Percentiles rank a stretch among this genome's conserved stretches.
Conservation (phyloP, 495 filamentous ascomycete species). For the Terfezia claveryi region DNA sequence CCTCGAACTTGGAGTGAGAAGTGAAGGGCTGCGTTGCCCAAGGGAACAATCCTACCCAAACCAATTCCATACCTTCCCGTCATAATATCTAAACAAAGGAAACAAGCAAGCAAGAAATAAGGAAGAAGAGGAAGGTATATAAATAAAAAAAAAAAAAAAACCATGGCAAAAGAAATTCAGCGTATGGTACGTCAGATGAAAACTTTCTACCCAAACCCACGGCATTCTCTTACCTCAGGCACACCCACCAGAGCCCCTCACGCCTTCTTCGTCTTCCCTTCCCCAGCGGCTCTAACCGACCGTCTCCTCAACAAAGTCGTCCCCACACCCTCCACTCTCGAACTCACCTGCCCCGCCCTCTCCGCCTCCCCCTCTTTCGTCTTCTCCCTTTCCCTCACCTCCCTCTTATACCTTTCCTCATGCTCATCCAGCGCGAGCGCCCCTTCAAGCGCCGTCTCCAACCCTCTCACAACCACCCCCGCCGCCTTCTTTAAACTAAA, state of each 20-base stretch:
- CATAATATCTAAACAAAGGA: conserved; percentile 1
- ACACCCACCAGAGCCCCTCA: background rate
- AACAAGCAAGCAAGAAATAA: conserved; percentile 3
- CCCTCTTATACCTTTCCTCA: background rate
- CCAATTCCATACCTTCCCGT: too few species aligned
- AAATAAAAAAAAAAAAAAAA: conserved; percentile 10
- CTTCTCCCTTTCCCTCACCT: conserved; percentile 1
- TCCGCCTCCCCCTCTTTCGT: background rate
- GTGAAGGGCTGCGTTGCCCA: too few species aligned
- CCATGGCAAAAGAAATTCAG: background rate
- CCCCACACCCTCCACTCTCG: background rate
- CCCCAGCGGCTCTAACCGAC: conserved; percentile 1
- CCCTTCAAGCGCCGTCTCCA: conserved; percentile 15
- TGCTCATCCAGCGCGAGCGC: background rate
- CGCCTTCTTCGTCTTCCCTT: background rate
- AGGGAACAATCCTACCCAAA: too few species aligned
- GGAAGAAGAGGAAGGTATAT: conserved; percentile 3
- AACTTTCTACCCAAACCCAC: background rate
- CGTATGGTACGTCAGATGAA: background rate
- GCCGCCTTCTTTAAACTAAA: conserved; percentile 15
- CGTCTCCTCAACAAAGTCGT: background rate
- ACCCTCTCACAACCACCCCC: conserved; percentile 9
- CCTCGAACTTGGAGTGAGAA: too few species aligned
- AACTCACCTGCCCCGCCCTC: background rate
- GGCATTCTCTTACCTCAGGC: too few species aligned